phyloP scores from a whole-genome alignment of 192 early-diverging fungal genomes.

The Backusella tarrabulga region DNA sequence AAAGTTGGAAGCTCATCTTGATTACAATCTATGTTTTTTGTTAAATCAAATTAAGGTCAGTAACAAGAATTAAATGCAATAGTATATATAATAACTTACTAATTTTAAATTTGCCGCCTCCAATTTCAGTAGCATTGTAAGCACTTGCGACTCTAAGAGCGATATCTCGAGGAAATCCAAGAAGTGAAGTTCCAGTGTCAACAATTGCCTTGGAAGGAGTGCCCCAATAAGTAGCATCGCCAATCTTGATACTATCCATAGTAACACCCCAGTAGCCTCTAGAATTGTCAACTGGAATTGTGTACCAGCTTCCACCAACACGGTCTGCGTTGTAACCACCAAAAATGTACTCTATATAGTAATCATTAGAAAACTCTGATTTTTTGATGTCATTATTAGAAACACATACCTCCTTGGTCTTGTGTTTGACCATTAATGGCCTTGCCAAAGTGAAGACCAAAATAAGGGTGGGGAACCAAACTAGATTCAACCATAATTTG shows the following conservation, averaged over 20 bases:
- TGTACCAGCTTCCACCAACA: constrained; percentile 39
- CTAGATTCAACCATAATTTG: constrained; percentile 51
- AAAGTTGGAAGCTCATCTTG: too few species aligned
- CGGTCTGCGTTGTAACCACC: constrained; percentile 37
- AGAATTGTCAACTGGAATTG: constrained; percentile 36
- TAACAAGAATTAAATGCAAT: too few species aligned
- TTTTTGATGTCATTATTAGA: too few species aligned
- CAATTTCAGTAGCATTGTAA: constrained; percentile 14
- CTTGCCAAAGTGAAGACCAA: constrained; percentile 56
- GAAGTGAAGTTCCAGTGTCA: constrained; percentile 64
- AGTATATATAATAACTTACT: too few species aligned
- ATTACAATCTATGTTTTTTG: too few species aligned
- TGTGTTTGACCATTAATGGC: background rate
- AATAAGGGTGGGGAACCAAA: constrained; percentile 50
- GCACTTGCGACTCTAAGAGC: constrained; percentile 7
- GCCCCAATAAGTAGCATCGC: background rate
- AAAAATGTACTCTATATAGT: constrained; percentile 46
- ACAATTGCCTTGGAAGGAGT: constrained; percentile 39
- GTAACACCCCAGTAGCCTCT: constrained; percentile 20
- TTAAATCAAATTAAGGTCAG: too few species aligned
- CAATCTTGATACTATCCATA: background rate
- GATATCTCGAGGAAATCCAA: constrained; percentile 40
- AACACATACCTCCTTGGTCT: constrained; percentile 36
- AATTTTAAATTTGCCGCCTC: constrained; percentile 10
- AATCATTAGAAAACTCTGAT: too few species aligned